Evolutionary conservation across 2,329 filamentous ascomycete genomes (phyloP).

Genomic region (Trichophaea hybrida): DNA sequence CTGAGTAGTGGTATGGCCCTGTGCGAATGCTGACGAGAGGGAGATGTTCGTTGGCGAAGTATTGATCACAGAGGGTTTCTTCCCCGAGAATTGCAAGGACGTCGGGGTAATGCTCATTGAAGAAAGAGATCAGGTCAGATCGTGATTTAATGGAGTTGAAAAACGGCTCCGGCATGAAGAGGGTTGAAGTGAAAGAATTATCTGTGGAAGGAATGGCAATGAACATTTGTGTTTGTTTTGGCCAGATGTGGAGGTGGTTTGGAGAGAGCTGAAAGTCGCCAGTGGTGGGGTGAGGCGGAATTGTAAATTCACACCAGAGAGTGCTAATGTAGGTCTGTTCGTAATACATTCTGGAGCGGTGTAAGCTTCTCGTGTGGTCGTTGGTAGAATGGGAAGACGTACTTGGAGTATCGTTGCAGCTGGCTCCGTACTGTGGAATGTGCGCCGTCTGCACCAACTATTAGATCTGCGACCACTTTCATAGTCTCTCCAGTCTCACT

Average conservation of each 20-base stretch:
- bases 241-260: slow-evolving; percentile 96
- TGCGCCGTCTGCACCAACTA: slow-evolving; percentile 89
- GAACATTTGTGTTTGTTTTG: slow-evolving; percentile 88
- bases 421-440: slow-evolving; percentile 85
- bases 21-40: slow-evolving; percentile 58
- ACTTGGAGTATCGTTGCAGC: slow-evolving; percentile 75
- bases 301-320: slow-evolving; percentile 90
- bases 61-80: slow-evolving; percentile 56
- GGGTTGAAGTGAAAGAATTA: slow-evolving; percentile 84
- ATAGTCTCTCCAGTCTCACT: slow-evolving; percentile 20
- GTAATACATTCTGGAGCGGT: slow-evolving; percentile 55
- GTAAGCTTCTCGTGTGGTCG: slow-evolving; percentile 27
- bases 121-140: slow-evolving; percentile 52
- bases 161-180: slow-evolving; percentile 64
- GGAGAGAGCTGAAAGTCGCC: slow-evolving; percentile 66
- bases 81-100: slow-evolving; percentile 59
- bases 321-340: slow-evolving; percentile 92
- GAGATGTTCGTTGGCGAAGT: slow-evolving; percentile 69
- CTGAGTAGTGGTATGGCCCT: slow-evolving; percentile 65
- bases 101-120: slow-evolving; percentile 73
- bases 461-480: slow-evolving; percentile 73
- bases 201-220: slow-evolving; percentile 83
- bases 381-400: not conserved
- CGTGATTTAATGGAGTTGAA: slow-evolving; percentile 51
- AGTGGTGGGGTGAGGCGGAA: slow-evolving; percentile 40